A percentile compares a stretch with the other conserved stretches of the same genome.
Conservation (phyloP, 129 eudicot genomes). For the Erigeron canadensis region DNA sequence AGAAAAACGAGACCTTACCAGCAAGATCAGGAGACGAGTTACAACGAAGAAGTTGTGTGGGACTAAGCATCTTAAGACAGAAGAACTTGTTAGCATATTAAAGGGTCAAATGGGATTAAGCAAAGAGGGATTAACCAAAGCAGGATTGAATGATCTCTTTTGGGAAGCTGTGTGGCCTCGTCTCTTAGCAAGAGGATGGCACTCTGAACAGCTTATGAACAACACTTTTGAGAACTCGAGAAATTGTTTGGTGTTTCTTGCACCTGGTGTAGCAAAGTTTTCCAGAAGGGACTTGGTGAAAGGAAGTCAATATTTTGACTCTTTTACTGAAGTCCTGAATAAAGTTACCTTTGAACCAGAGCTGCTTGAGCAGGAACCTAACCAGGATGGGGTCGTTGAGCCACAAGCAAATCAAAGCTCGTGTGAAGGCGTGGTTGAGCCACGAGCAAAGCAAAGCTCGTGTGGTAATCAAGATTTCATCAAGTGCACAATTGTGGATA, state of each 20-base stretch:
- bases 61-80: constrained; percentile 27
- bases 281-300: constrained; percentile 48
- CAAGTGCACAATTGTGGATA: constrained; percentile 35
- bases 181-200: constrained; percentile 64
- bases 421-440: constrained; percentile 9
- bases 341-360: constrained; percentile 55
- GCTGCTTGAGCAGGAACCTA: constrained; percentile 48
- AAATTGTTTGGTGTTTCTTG: constrained; percentile 50
- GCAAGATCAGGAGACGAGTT: constrained; percentile 1
- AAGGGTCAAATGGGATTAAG: constrained; percentile 52
- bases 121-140: constrained; percentile 51
- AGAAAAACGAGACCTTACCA: constrained; percentile 47
- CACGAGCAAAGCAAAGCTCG: not conserved
- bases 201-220: constrained; percentile 49
- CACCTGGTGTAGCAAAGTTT: constrained; percentile 59
- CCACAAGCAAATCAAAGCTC: constrained; percentile 13
- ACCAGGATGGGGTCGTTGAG: constrained; percentile 21
- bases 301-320: constrained; percentile 61
- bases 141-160: constrained; percentile 45
- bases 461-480: constrained; percentile 18
- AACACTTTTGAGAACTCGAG: constrained; percentile 26
- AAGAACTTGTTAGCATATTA: constrained; percentile 43
- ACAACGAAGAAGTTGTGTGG: constrained; percentile 29
- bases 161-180: constrained; percentile 82
- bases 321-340: constrained; percentile 44